Base-by-base conservation (phyloP, 345 rosid genomes). In the Aethionema arabicum region DNA sequence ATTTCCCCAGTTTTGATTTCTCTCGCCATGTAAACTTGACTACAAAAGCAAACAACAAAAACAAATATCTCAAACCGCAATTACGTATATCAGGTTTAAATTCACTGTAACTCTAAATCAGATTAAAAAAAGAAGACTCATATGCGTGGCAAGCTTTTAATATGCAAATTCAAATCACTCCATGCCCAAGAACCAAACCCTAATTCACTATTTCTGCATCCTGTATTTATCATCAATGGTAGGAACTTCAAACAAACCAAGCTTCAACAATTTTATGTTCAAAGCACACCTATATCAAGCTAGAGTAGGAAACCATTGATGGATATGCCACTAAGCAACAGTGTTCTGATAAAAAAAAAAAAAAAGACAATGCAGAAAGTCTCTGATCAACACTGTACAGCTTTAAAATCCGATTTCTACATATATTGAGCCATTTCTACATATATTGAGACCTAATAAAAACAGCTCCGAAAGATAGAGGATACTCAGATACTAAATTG, bases 11-110 rank as follows among this genome's bases (percentile, higher is more conserved):
- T 83, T 76, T 83, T 77, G 58, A 75, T 85, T 61, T 93, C 99
- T 72, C 69, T 82, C 8, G 97, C 99, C 99, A 85, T 93, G 82
- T 82, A 93, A 35, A 93, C 99, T 80, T 90, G 95, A 53, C 96
- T 93, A 86, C 79, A 80, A 67, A 40, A 60, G 37, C 32, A 35
- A 58, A 56, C 30, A 63, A 29, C 32, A 11, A 63, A 8, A 40
- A 13, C 10, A 40, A 30, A 45, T 21, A 35, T 37, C 47, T 14
- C 29, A 6, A 63, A 11, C 2, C 58, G 29, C 40, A 63, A 51
- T 37, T 41, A 30, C 0, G 12, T 27, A 59, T n/a, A 10, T 51
- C 50, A 39, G 7, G 30, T 47, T 35, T 16, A 38, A 29, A 14
- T 43, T 43, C 8, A 58, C 8, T 12, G 4, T 12, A 31, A 30